These are phyloP conservation scores for Cornus florida DNA, from an alignment of 148 eudicot species.

Conservation along the genomic window DNA sequence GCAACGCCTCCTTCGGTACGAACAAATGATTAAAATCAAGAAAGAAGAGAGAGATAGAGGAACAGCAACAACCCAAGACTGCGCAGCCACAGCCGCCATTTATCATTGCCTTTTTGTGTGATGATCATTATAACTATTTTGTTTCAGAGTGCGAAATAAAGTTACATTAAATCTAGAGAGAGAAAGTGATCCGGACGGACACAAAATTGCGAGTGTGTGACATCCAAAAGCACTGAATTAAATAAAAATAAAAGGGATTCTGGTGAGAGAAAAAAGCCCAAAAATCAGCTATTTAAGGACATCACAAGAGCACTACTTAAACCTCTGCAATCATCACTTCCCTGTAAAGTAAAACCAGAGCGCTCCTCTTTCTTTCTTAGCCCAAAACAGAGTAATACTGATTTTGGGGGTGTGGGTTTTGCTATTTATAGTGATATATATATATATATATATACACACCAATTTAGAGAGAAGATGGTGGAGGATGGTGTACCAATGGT, in stretches of 20 bases:
- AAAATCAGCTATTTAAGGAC: conserved; percentile 11
- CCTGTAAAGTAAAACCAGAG: background rate
- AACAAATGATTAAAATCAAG: conserved; percentile 10
- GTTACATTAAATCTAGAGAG: no score
- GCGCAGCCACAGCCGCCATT: conserved; percentile 22
- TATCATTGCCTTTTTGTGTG: background rate
- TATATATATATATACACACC: background rate
- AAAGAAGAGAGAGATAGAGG: background rate
- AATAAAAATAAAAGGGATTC: background rate
- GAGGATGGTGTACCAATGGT: conserved; percentile 18
- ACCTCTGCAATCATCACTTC: background rate
- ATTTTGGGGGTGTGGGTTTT: background rate
- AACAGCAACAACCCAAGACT: background rate
- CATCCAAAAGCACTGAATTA: background rate
- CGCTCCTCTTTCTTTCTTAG: background rate
- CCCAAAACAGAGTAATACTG: background rate
- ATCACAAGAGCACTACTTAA: conserved; percentile 2
- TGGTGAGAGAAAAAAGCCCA: background rate
- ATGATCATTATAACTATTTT: background rate
- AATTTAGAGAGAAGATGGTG: background rate
- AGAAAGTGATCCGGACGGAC: background rate
- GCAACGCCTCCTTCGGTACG: conserved; percentile 6
- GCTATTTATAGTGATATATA: background rate
- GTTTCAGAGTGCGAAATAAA: background rate
- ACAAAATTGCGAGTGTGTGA: background rate